Conservation (phyloP, 306 rosid species). For the Hippophae tibetana region DNA sequence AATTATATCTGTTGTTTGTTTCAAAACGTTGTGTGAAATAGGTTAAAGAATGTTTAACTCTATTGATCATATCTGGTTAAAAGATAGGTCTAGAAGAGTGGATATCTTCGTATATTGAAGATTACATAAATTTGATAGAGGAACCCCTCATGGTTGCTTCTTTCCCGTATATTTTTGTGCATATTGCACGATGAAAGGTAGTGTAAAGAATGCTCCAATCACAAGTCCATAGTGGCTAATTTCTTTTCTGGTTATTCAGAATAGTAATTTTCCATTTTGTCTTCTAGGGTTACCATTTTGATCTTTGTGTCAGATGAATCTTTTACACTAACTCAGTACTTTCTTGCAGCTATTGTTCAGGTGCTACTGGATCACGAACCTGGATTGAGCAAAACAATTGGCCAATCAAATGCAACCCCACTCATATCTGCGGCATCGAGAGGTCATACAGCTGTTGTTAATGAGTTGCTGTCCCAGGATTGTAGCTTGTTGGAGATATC, state of each 20-base stretch:
- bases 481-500: constrained; percentile 63
- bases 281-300: background rate
- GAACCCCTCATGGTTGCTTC: too few species aligned
- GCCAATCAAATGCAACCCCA: constrained; percentile 79
- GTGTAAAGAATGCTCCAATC: too few species aligned
- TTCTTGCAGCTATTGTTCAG: constrained; percentile 68
- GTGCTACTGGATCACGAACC: constrained; percentile 68
- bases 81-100: too few species aligned
- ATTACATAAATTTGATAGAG: too few species aligned
- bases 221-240: too few species aligned
- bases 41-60: background rate
- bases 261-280: background rate
- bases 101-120: too few species aligned
- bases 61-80: background rate
- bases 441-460: constrained; percentile 76
- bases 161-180: too few species aligned
- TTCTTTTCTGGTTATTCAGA: background rate
- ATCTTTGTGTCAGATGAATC: background rate
- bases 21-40: too few species aligned
- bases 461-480: constrained; percentile 75
- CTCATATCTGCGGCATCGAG: constrained; percentile 85
- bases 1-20: too few species aligned
- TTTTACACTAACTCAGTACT: constrained; percentile 7
- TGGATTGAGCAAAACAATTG: constrained; percentile 69
- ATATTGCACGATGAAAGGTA: too few species aligned